phyloP scores from a whole-genome alignment of 352 stramenopile species.

The Phytopythium litorale region DNA sequence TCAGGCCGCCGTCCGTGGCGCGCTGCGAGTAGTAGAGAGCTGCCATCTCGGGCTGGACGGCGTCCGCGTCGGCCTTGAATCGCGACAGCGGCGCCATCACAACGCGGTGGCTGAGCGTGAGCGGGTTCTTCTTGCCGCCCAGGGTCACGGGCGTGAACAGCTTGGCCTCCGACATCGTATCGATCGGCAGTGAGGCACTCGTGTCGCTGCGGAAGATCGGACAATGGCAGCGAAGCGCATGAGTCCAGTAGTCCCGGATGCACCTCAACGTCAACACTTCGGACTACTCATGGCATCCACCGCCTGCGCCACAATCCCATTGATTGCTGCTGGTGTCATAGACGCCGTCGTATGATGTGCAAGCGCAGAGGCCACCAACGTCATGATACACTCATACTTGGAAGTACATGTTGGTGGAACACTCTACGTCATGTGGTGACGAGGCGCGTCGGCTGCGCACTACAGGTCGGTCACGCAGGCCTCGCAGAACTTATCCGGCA shows the following conservation, averaged over 20 bases:
- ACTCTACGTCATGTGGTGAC: background rate
- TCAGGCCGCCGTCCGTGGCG: constrained; percentile 39
- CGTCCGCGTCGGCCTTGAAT: constrained; percentile 23
- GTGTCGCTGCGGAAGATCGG: background rate
- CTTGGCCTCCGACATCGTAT: constrained; percentile 4
- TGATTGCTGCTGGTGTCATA: background rate
- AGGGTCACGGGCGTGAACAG: constrained; percentile 34
- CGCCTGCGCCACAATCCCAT: background rate
- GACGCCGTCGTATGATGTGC: background rate
- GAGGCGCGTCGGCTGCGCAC: background rate
- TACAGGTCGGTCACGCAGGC: constrained; percentile 25
- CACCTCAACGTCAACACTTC: background rate
- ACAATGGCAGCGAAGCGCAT: background rate
- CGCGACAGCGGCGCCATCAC: constrained; percentile 55
- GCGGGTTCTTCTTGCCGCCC: constrained; percentile 13
- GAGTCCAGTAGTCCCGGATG: background rate
- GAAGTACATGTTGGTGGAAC: background rate
- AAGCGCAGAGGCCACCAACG: background rate
- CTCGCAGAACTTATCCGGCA: constrained; percentile 62
- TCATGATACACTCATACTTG: background rate
- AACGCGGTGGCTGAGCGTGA: constrained; percentile 34
- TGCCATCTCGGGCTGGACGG: constrained; percentile 23
- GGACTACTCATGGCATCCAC: background rate
- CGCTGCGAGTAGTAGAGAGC: constrained; percentile 52
- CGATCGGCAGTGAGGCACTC: background rate